Conservation (phyloP, 2,329 filamentous ascomycete species). For the Cladosporium sp. region DNA sequence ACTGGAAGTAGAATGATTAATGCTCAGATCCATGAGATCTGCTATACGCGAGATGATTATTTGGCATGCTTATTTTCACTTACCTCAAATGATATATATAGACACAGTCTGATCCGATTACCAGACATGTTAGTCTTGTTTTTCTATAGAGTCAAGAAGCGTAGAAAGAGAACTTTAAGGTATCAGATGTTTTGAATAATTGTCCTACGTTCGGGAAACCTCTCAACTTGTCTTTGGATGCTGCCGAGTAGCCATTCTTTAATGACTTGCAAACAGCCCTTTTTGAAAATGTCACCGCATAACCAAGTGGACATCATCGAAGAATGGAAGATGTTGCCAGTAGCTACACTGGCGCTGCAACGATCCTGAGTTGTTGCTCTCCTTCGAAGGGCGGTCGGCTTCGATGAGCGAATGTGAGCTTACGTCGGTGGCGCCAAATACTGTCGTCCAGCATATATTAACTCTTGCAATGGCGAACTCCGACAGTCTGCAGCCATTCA, state of each 20-base stretch:
- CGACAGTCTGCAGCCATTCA: not conserved
- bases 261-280: no score
- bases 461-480: not conserved
- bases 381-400: not conserved
- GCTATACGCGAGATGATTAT: not conserved
- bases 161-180: not conserved
- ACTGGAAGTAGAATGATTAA: not conserved
- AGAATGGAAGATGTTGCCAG: not conserved
- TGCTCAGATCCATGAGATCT: not conserved
- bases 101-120: not conserved
- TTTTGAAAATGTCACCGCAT: not conserved
- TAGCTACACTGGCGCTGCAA: not conserved
- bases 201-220: not conserved
- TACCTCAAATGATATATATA: not conserved
- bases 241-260: not conserved
- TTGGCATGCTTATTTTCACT: not conserved
- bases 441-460: not conserved
- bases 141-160: not conserved
- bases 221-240: not conserved
- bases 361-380: not conserved
- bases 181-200: not conserved
- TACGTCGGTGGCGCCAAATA: not conserved
- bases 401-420: not conserved
- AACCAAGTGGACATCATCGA: not conserved
- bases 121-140: not conserved